A percentile compares a stretch with the other conserved stretches of the same genome.
Conservation (phyloP, 108 stramenopile species). For the Cylindrotheca closterium region DNA sequence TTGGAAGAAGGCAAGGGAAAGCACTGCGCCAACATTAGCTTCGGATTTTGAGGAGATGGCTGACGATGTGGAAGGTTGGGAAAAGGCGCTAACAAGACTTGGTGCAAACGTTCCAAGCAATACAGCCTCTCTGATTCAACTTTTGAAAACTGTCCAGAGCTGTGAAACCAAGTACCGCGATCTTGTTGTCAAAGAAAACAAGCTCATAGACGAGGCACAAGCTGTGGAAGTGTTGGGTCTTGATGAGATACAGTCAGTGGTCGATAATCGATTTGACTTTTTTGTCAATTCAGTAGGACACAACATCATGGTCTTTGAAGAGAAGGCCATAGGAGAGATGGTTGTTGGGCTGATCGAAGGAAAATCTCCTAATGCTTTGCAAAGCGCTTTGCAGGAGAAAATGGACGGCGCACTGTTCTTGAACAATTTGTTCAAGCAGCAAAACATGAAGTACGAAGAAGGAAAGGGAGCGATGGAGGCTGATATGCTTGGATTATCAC, state of each 20-base stretch:
- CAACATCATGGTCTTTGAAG: constrained; percentile 7
- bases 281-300: constrained; percentile 34
- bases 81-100: constrained; percentile 12
- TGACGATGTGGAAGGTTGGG: constrained; percentile 7
- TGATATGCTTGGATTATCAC: constrained; percentile 60
- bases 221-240: constrained; percentile 51
- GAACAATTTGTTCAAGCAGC: constrained; percentile 15
- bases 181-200: constrained; percentile 50
- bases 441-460: constrained; percentile 42
- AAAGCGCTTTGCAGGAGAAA: neutral
- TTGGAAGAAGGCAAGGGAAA: constrained; percentile 17
- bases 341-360: neutral
- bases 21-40: neutral
- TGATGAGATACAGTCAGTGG: constrained; percentile 48
- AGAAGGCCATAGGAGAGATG: neutral
- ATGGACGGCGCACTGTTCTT: constrained; percentile 29
- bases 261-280: constrained; percentile 50
- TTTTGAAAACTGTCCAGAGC: constrained; percentile 33
- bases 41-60: constrained; percentile 2
- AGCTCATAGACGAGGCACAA: constrained; percentile 34
- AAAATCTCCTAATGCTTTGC: neutral
- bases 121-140: constrained; percentile 15
- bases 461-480: constrained; percentile 68
- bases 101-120: constrained; percentile 11
- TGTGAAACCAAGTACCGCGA: constrained; percentile 35